phyloP scores from a whole-genome alignment of 2,329 filamentous ascomycete genomes.

The Bipolaris oryzae region DNA sequence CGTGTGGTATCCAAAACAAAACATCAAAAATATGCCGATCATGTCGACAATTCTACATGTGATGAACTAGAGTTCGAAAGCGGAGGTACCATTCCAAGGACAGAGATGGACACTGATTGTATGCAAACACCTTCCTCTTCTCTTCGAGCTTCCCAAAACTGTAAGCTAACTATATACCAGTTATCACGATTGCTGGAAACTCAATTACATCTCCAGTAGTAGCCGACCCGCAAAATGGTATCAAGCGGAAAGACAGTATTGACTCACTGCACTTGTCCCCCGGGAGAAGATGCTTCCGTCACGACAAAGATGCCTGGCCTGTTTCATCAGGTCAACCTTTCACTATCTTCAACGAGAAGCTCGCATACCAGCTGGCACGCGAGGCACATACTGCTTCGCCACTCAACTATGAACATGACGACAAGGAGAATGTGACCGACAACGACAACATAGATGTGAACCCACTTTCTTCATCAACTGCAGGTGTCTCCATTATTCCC shows the following conservation, averaged over 20 bases:
- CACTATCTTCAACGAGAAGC: conserved; percentile 22
- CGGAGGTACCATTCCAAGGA: neutral
- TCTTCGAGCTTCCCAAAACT: neutral
- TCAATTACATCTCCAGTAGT: neutral
- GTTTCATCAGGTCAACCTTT: conserved; percentile 18
- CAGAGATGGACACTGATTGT: neutral
- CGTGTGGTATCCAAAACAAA: neutral
- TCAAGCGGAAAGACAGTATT: conserved; percentile 6
- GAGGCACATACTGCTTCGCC: conserved; percentile 27
- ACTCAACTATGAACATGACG: conserved; percentile 26
- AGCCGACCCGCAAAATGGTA: neutral
- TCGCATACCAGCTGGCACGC: conserved; percentile 25
- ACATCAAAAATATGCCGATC: neutral
- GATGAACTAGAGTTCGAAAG: neutral
- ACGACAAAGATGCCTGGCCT: conserved; percentile 17
- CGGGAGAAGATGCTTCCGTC: conserved; percentile 10
- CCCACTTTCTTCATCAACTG: neutral
- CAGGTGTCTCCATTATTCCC: conserved; percentile 23
- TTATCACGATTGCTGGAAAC: neutral
- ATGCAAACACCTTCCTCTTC: neutral
- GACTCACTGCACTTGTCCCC: conserved; percentile 8
- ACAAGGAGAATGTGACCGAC: conserved; percentile 28
- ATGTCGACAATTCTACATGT: neutral
- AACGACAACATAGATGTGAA: conserved; percentile 7
- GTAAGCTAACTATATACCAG: conserved; percentile 6